Conservation (phyloP, 352 stramenopile species). For the Phytopythium delawarense region DNA sequence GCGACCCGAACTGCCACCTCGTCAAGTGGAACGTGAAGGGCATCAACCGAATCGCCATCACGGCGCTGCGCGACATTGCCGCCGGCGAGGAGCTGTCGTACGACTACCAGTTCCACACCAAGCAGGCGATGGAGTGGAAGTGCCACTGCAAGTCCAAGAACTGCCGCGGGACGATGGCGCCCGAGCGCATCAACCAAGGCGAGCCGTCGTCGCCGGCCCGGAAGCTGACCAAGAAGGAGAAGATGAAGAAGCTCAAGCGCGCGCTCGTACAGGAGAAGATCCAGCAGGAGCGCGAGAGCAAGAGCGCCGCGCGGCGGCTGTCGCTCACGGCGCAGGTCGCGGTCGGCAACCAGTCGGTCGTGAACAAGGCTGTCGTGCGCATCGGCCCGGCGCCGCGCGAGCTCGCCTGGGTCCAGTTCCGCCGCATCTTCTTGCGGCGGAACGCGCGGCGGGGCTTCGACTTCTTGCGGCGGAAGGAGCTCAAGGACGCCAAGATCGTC, state of each 20-base stretch:
- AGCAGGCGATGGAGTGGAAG: slow-evolving; percentile 82
- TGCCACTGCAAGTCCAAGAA: slow-evolving; percentile 80
- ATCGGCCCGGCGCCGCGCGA: slow-evolving; percentile 53
- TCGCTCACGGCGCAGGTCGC: slow-evolving; percentile 60
- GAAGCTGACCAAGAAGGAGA: slow-evolving; percentile 82
- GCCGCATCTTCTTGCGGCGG: slow-evolving; percentile 53
- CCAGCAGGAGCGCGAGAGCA: slow-evolving; percentile 59
- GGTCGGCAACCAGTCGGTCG: slow-evolving; percentile 39
- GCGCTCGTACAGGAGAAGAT: slow-evolving; percentile 62
- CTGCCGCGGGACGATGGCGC: slow-evolving; percentile 86
- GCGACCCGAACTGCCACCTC: slow-evolving; percentile 93
- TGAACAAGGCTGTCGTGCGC: slow-evolving; percentile 54
- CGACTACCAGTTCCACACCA: slow-evolving; percentile 94
- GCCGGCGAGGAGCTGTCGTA: slow-evolving; percentile 91
- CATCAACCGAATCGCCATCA: slow-evolving; percentile 92
- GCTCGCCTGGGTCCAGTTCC: slow-evolving; percentile 47
- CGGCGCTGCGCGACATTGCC: slow-evolving; percentile 85
- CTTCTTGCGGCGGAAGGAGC: slow-evolving; percentile 62
- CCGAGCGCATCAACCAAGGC: slow-evolving; percentile 61
- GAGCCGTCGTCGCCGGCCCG: slow-evolving; percentile 25
- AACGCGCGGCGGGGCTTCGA: slow-evolving; percentile 65
- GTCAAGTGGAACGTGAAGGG: slow-evolving; percentile 94
- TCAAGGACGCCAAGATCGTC: slow-evolving; percentile 36
- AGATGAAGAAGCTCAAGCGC: slow-evolving; percentile 62
- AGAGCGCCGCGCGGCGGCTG: slow-evolving; percentile 54